These are phyloP conservation scores for Claviceps sp. DNA, from an alignment of 2,329 filamentous ascomycete species.

Conservation along the genomic window DNA sequence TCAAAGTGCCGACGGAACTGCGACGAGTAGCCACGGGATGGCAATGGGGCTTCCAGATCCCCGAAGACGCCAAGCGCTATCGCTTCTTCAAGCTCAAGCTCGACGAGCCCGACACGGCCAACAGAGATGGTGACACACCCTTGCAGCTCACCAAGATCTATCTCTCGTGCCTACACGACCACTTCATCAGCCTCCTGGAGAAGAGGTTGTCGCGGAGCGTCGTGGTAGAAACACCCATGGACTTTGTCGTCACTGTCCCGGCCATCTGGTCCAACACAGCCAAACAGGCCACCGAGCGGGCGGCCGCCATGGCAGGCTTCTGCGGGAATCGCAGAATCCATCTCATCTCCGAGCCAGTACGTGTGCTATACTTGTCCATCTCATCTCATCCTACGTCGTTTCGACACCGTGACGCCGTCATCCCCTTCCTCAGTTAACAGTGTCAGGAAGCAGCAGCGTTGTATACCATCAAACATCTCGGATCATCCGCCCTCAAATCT, in stretches of 20 bases:
- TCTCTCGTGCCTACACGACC: constrained; percentile 32
- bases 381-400: background rate
- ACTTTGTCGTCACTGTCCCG: constrained; percentile 44
- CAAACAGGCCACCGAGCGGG: constrained; percentile 33
- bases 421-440: background rate
- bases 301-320: constrained; percentile 25
- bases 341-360: constrained; percentile 35
- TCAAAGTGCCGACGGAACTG: constrained; percentile 37
- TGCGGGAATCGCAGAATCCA: constrained; percentile 28
- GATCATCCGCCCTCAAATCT: constrained; percentile 26
- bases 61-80: constrained; percentile 24
- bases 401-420: too few relatives aligned
- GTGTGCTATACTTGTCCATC: constrained; percentile 2
- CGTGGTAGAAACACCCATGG: constrained; percentile 29
- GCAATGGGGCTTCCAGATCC: constrained; percentile 38
- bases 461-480: constrained; percentile 31
- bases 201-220: constrained; percentile 27
- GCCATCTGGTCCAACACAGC: constrained; percentile 45
- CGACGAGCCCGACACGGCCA: constrained; percentile 18
- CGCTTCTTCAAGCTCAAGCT: constrained; percentile 35
- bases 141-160: constrained; percentile 27
- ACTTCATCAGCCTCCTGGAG: constrained; percentile 32
- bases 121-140: constrained; percentile 21
- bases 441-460: constrained; percentile 35
- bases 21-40: constrained; percentile 26